Evolutionary conservation across 306 rosid species (phyloP).

Genomic region (Vigna reflexopilosa): DNA sequence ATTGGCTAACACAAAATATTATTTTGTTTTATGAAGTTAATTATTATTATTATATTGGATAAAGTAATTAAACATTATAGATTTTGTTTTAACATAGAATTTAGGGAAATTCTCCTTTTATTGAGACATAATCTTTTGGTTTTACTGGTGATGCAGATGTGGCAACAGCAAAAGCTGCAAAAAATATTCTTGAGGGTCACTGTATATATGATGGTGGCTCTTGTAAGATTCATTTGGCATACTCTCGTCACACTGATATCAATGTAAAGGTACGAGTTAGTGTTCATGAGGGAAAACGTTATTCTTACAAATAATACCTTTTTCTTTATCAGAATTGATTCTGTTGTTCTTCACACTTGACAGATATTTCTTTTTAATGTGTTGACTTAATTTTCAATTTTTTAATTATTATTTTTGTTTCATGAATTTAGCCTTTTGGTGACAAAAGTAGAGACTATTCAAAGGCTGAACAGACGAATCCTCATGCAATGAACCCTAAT

Average conservation of each 20-base stretch:
- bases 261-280: slow-evolving; percentile 88
- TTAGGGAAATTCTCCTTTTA: no score
- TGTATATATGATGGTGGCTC: slow-evolving; percentile 98
- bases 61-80: no score
- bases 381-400: neutral
- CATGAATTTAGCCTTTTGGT: slow-evolving; percentile 61
- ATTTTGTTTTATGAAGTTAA: neutral
- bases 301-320: slow-evolving; percentile 57
- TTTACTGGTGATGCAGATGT: slow-evolving; percentile 50
- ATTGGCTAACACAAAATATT: no score
- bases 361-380: neutral
- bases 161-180: slow-evolving; percentile 70
- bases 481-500: slow-evolving; percentile 50
- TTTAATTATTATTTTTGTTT: no score
- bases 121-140: no score
- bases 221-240: slow-evolving; percentile 97
- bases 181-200: slow-evolving; percentile 83
- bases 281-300: slow-evolving; percentile 59
- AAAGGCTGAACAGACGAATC: slow-evolving; percentile 37
- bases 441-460: slow-evolving; percentile 69
- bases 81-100: no score
- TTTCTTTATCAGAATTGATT: slow-evolving; percentile 53
- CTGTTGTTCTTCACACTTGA: neutral
- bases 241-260: slow-evolving; percentile 98
- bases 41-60: neutral